Evolutionary conservation across 306 rosid species (phyloP), one percentile per base, ranked within the genome.

Genomic region (Glycine latifolia): DNA sequence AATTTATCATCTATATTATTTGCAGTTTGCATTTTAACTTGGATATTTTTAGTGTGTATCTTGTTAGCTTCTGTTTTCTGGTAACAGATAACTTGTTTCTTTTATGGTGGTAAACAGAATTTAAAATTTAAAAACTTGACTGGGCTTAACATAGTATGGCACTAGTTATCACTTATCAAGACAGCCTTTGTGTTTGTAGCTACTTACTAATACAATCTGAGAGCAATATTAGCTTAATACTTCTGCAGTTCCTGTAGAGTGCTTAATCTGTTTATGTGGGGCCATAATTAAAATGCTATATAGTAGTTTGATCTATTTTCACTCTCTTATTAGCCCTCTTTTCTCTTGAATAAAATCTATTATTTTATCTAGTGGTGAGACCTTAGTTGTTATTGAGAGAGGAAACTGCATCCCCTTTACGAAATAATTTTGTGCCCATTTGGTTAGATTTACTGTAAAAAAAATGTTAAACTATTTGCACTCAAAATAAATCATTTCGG

Each of bases 121-220:
- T 3, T 37, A 37, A 37, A 37, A 37, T 37, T 3, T 37, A 37
- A 37, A 37, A 37, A 37, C 41, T 2, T 4, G 41, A 37, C 41
- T 37, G 41, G 1, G 41, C 41, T 37, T 37, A 37, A 3, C 3
- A 14, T 49, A 15, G 66, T 80, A 67, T 35, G 54, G 14, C 10
- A 50, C 67, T 20, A 39, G 4, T 53, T 81, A 67, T 15, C 60
- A 39, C 3, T 53, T 81, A 67, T 15, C 52, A 14, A 39, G 59
- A 65, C 7, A 20, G 35, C 37, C 75, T 62, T 60, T n/a, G 20
- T 15, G 31, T 53, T 41, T 44, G 20, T 67, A 60, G 54, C 35
- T 69, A 67, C 52, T 20, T 20, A 83, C 61, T 8, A 37, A 81
- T 67, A 60, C 52, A 15, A 55, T 53, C 71, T 67, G 9, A 73